These are phyloP conservation scores for Lactifluus rugatus DNA, from an alignment of 768 basidiomycete genomes.

Conservation along the genomic window DNA sequence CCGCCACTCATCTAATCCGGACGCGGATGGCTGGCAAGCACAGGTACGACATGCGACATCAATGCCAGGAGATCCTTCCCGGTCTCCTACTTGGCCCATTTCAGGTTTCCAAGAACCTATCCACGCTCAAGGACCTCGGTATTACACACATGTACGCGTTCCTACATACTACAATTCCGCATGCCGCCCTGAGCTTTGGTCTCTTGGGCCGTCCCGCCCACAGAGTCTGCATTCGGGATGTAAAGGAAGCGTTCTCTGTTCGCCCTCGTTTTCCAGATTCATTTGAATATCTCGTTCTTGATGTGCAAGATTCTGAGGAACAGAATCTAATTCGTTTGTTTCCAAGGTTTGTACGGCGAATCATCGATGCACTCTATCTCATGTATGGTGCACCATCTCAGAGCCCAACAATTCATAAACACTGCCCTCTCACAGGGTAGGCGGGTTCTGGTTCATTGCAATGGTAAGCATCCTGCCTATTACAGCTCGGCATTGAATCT, in stretches of 20 bases:
- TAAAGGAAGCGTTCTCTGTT: constrained; percentile 85
- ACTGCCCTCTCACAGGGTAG: constrained; percentile 56
- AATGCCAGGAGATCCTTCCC: constrained; percentile 86
- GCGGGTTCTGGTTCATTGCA: constrained; percentile 81
- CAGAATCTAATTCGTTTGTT: constrained; percentile 90
- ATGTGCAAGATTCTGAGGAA: constrained; percentile 88
- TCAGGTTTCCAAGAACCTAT: constrained; percentile 75
- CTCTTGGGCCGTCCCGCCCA: not conserved
- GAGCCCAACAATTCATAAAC: constrained; percentile 71
- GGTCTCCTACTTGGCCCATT: constrained; percentile 80
- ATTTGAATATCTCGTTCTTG: constrained; percentile 70
- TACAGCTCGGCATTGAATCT: not conserved
- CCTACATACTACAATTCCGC: not conserved
- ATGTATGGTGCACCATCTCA: constrained; percentile 23
- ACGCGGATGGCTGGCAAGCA: not conserved
- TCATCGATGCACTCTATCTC: not conserved
- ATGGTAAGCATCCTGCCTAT: constrained; percentile 42
- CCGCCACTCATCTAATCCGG: not conserved
- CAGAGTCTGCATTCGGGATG: constrained; percentile 84
- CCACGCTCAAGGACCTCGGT: constrained; percentile 50
- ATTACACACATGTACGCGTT: constrained; percentile 72
- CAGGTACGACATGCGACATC: constrained; percentile 93
- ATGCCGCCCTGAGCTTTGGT: constrained; percentile 1
- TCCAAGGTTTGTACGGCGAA: constrained; percentile 48
- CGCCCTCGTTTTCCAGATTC: constrained; percentile 72